Conservation (phyloP, 495 filamentous ascomycete genomes). For the Hypoxylon trugodes region DNA sequence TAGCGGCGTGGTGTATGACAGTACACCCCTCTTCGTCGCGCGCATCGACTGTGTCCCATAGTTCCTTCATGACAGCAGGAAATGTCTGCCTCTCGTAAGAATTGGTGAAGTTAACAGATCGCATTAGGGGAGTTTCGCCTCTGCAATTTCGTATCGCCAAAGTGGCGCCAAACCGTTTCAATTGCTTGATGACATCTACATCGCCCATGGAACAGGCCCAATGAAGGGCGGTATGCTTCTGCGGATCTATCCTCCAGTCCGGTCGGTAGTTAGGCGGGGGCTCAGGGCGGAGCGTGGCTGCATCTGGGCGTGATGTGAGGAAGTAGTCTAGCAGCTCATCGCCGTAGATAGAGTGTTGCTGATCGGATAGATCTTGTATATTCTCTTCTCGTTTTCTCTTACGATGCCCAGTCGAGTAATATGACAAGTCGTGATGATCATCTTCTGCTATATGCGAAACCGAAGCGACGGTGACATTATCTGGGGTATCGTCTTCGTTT, state of each 20-base stretch:
- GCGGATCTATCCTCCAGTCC: conserved; percentile 87
- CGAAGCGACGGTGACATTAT: conserved; percentile 79
- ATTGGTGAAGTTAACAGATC: conserved; percentile 94
- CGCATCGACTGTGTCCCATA: conserved; percentile 76
- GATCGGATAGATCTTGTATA: conserved; percentile 72
- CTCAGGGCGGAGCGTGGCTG: conserved; percentile 72
- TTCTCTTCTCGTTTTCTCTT: conserved; percentile 82
- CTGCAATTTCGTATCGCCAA: conserved; percentile 72
- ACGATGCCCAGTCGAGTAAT: conserved; percentile 71
- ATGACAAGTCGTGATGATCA: conserved; percentile 72
- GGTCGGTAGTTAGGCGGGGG: conserved; percentile 86
- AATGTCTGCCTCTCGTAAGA: conserved; percentile 92
- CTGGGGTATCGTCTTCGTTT: conserved; percentile 82
- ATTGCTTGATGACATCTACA: conserved; percentile 83
- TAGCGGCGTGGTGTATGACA: conserved; percentile 91
- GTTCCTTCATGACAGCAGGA: conserved; percentile 76
- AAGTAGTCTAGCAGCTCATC: conserved; percentile 96
- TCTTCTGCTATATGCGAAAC: conserved; percentile 86
- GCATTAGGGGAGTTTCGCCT: conserved; percentile 93
- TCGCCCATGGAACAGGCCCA: conserved; percentile 99
- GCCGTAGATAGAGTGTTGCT: conserved; percentile 86
- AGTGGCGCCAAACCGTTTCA: conserved; percentile 78
- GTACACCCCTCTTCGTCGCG: conserved; percentile 81
- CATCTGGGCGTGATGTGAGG: conserved; percentile 76
- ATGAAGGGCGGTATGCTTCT: conserved; percentile 88